These are phyloP conservation scores for Pestalotiopsis sp. DNA, from an alignment of 2,329 filamentous ascomycete genomes.

Conservation along the genomic window DNA sequence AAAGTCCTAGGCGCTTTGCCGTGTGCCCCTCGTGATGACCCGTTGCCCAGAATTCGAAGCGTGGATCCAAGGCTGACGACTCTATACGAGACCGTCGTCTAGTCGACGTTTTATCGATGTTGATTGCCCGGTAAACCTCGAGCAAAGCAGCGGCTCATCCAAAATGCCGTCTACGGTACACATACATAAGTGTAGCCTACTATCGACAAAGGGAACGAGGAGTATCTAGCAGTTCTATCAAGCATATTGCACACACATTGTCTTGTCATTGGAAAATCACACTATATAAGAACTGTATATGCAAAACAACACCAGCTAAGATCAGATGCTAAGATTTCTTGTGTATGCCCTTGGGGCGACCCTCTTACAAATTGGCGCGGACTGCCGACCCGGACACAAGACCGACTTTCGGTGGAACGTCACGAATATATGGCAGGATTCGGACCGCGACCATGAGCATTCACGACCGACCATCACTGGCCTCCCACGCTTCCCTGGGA, in stretches of 20 bases:
- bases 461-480: not conserved
- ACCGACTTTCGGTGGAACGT: not conserved
- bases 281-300: not conserved
- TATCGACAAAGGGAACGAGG: not conserved
- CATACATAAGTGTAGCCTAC: not conserved
- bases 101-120: not conserved
- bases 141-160: not conserved
- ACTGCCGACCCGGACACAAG: not conserved
- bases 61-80: not conserved
- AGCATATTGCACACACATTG: not conserved
- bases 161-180: not conserved
- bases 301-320: not conserved
- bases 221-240: not conserved
- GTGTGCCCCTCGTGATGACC: not conserved
- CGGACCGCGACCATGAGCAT: not conserved
- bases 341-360: not conserved
- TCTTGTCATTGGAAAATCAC: not conserved
- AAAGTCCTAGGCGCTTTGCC: not conserved
- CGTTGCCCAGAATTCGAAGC: not conserved
- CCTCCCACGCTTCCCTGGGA: not conserved
- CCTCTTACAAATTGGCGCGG: not conserved
- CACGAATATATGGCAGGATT: not conserved
- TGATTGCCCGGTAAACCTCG: not conserved
- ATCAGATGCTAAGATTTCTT: not conserved
- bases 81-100: not conserved